Evolutionary conservation across 805 yeast species (phyloP), one percentile per base, ranked within the genome.

Genomic region (Wickerhamiella parazyma): DNA sequence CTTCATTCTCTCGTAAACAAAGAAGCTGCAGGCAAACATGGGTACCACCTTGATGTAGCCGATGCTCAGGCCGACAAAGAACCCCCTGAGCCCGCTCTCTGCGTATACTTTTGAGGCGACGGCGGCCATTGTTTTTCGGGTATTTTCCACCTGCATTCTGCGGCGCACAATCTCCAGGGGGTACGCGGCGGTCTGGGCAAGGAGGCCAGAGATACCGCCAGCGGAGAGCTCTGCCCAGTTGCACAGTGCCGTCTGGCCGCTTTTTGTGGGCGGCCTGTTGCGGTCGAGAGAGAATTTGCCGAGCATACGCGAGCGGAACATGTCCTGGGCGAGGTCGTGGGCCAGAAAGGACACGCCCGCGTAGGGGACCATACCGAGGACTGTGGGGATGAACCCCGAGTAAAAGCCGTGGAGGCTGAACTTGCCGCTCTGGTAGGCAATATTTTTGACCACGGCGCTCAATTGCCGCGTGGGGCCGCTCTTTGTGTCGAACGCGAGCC

Each of bases 311-410:
- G 80, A 68, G 49, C 95, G 68, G 56, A 91, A 75, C 1, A 87
- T 55, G 62, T 91, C 98, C 62, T 89, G 97, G 46, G 87, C 68
- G 45, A 77, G 59, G 64, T 91, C 98, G 62, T 91, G 97, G 3
- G 95, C 82, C 64, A 86, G 82, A 56, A 91, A 91, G 3, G 95
- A 83, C 3, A 89, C 96, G 9, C 98, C 98, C 1, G 98, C 98
- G 59, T 91, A 91, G 1, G 98, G 98, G 18, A 91, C 70, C 94
- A 91, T 87, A 9, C 98, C 98, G 33, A 87, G 55, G 36, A 91
- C 78, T 0, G 98, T 91, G 16, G 98, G 95, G 6, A 81, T 73
- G 61, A 89, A 91, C 2, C 98, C 98, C 46, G 96, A 70, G 63
- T 89, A 91, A 60, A 87, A 91, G 64, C 87, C 89, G 42, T 73